These are phyloP conservation scores for Leishmania mexicana DNA, from an alignment of 208 protist species.

Conservation along the genomic window DNA sequence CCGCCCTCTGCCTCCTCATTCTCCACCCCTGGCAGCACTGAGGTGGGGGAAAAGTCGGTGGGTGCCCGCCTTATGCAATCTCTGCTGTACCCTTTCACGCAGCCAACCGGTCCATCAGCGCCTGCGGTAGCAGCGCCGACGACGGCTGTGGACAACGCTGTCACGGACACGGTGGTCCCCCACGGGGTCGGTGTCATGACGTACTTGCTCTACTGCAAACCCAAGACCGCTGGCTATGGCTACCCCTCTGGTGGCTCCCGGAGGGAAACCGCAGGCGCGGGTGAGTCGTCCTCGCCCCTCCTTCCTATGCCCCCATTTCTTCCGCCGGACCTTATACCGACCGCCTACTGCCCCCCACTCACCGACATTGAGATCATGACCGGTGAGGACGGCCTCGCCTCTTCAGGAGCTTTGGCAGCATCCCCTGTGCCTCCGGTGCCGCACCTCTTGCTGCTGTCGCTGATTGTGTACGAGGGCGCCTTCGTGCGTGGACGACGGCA, in stretches of 20 bases:
- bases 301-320: conserved; percentile 12
- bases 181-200: conserved; percentile 37
- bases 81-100: conserved; percentile 29
- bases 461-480: conserved; percentile 46
- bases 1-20: not conserved
- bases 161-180: conserved; percentile 2
- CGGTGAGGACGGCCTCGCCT: not conserved
- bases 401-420: not conserved
- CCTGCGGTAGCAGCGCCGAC: not conserved
- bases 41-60: conserved; percentile 16
- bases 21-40: not conserved
- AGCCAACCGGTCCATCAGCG: not conserved
- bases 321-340: conserved; percentile 19
- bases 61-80: conserved; percentile 29
- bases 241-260: not conserved
- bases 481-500: conserved; percentile 47
- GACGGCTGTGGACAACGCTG: not conserved
- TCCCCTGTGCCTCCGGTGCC: not conserved
- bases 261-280: not conserved
- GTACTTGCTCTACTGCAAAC: conserved; percentile 35
- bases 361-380: conserved; percentile 4
- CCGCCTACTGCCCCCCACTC: conserved; percentile 16
- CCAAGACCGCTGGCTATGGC: conserved; percentile 12
- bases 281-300: not conserved
- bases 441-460: conserved; percentile 22